Base-by-base conservation (phyloP, 306 rosid species). In the Castanea mollissima region DNA sequence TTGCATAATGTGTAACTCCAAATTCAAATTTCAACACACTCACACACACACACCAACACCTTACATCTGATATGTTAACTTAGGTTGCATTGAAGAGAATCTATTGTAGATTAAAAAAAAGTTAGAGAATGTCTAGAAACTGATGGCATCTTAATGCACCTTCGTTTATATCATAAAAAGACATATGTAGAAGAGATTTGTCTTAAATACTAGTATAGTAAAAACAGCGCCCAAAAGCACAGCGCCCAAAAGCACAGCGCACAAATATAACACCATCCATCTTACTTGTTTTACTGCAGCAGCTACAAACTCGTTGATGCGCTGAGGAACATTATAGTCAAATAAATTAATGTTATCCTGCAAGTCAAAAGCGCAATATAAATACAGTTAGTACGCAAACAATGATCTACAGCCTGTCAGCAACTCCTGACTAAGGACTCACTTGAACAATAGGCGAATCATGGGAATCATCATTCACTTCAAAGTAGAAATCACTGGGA, bases 271-370 rank as follows among this genome's bases (percentile, higher is more conserved):
- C 51, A 65, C 55, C 16, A 51, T 31, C 68, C 69, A 35, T 44
- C 44, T 59, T 76, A 88, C 91, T 87, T 88, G 91, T 44, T 86
- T 52, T 35, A 85, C 83, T 62, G 91, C 91, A 80, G 91, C 89
- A 64, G 88, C 86, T 34, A 88, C 84, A 74, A 88, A 88, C 74
- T 83, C 88, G 21, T 85, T 81, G 6, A 88, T 86, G 56, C 91
- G 86, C 29, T 78, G 88, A 68, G 79, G 89, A 31, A 88, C 91
- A 81, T 88, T 88, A 77, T 88, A 88, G 74, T 88, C 89, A 12
- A 88, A 88, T 82, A 85, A 79, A 14, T 76, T 62, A 27, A 81
- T 31, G 76, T 88, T 77, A 70, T 88, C 91, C 91, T 88, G 73
- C 81, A 69, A 49, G 16, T 82, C 18, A 60, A 4, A 65, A 72